A percentile compares a stretch with the other conserved stretches of the same genome.
Evolutionary conservation across 179 eudicot genomes (phyloP).

Genomic region (Heliamphora pulchella): DNA sequence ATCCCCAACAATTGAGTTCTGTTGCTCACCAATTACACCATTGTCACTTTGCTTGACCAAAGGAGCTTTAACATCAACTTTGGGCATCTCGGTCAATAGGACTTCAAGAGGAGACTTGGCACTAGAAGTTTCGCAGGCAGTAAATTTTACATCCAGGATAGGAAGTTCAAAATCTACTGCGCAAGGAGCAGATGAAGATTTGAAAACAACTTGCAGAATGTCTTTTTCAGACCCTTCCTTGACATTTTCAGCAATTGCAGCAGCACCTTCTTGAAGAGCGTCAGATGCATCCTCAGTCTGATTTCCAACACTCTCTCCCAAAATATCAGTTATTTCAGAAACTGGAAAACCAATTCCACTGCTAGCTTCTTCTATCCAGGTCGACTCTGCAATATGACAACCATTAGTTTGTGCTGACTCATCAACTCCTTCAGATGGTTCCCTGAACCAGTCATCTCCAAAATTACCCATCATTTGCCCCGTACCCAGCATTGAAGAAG

Average conservation of each 20-base stretch:
- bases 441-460: conserved; percentile 17
- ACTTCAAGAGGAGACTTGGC: conserved; percentile 37
- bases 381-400: conserved; percentile 12
- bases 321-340: conserved; percentile 11
- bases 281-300: not conserved
- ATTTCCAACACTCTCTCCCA: conserved; percentile 9
- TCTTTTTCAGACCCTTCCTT: conserved; percentile 12
- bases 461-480: not conserved
- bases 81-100: conserved; percentile 36
- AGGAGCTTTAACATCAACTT: conserved; percentile 22
- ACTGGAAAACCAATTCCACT: not conserved
- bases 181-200: conserved; percentile 24
- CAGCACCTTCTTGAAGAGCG: not conserved
- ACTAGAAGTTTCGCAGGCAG: conserved; percentile 22
- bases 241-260: conserved; percentile 17
- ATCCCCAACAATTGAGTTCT: conserved; percentile 19
- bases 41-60: conserved; percentile 19
- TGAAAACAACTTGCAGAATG: conserved; percentile 21
- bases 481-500: conserved; percentile 12
- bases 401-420: not conserved
- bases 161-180: conserved; percentile 57
- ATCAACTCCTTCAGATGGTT: conserved; percentile 12
- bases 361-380: conserved; percentile 4
- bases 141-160: conserved; percentile 72
- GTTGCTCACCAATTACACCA: conserved; percentile 19